Evolutionary conservation across 2,329 filamentous ascomycete species (phyloP), one percentile per base, ranked within the genome.

Genomic region (Fusarium sp.): DNA sequence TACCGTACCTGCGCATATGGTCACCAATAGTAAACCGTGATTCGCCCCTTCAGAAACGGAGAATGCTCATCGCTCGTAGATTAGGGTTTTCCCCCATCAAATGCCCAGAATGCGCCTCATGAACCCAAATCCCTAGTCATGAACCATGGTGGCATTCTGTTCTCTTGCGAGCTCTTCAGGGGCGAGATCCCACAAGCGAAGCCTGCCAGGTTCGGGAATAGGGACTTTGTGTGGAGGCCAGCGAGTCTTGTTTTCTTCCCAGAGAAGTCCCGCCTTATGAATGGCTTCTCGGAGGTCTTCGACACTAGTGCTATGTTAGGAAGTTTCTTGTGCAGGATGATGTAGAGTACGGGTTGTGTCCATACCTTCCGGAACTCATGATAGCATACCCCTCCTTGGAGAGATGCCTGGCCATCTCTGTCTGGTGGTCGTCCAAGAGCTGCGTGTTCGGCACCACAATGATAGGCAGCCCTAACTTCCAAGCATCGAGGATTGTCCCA

Each of bases 361-460:
- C 83, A 51, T 82, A 92, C 89, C 83, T 80, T 37, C 92, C 77
- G 49, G 82, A 79, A 10, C 89, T 90, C 67, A 88, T 83, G n/a
- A 93, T 81, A 3, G 92, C 86, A 76, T 96, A 96, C 21, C 89
- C 88, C 65, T 92, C 85, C 21, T 81, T 78, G 29, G 89, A 85
- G 53, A 98, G 83, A 65, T 91, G 88, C 45, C 87, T 81, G 1
- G 94, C 94, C 50, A 99, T 84, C 74, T 98, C 92, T 17, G 87
- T 84, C 76, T 99, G 95, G 72, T 99, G 95, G 70, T 99, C 94
- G 71, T 96, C 88, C 68, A 97, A 83, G 1, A 99, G 83, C 7
- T 81, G 80, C 2, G 87, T 83, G 73, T 99, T 99, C 3, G 94
- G 91, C 3, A 99, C 93, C 1, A 97, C 92, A 45, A 99, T 84